A percentile compares a stretch with the other conserved stretches of the same genome.
These are phyloP conservation scores for Fusarium algeriense DNA, from an alignment of 2,329 filamentous ascomycete species.

Conservation along the genomic window DNA sequence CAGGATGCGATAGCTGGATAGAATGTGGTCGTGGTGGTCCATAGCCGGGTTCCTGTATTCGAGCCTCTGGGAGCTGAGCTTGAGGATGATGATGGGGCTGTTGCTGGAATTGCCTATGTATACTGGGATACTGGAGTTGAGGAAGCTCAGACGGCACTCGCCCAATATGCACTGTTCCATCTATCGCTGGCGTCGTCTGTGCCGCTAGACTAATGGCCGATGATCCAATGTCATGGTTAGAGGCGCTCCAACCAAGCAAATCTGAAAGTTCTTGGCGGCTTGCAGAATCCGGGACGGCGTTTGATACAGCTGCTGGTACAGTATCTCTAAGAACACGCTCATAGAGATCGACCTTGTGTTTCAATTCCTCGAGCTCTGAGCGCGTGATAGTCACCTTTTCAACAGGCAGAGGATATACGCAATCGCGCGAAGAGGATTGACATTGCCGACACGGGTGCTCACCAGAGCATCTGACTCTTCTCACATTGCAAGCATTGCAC, in stretches of 20 bases:
- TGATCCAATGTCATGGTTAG: slow-evolving; percentile 21
- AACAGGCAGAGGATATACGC: slow-evolving; percentile 59
- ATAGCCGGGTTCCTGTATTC: slow-evolving; percentile 13
- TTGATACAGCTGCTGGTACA: slow-evolving; percentile 46
- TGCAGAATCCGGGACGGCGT: slow-evolving; percentile 46
- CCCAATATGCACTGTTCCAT: slow-evolving; percentile 7
- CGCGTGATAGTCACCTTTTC: slow-evolving; percentile 60
- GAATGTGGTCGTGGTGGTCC: slow-evolving; percentile 17
- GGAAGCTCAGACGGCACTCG: slow-evolving; percentile 20
- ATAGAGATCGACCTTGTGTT: slow-evolving; percentile 55
- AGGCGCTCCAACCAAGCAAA: slow-evolving; percentile 42
- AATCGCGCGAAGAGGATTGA: slow-evolving; percentile 57
- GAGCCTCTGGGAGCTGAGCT: slow-evolving; percentile 24
- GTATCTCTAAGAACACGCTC: slow-evolving; percentile 55
- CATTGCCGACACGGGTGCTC: slow-evolving; percentile 63
- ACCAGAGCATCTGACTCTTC: slow-evolving; percentile 65
- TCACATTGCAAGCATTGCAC: slow-evolving; percentile 66
- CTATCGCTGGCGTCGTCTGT: slow-evolving; percentile 18
- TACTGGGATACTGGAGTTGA: slow-evolving; percentile 30
- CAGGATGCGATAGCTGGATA: slow-evolving; percentile 7
- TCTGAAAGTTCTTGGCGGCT: slow-evolving; percentile 52
- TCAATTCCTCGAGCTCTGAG: slow-evolving; percentile 57
- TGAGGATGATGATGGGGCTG: slow-evolving; percentile 17
- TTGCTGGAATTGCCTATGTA: slow-evolving; percentile 30
- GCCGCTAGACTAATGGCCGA: slow-evolving; percentile 16